These are phyloP conservation scores for Lathyrus sativus DNA, from an alignment of 306 rosid species.

Conservation along the genomic window DNA sequence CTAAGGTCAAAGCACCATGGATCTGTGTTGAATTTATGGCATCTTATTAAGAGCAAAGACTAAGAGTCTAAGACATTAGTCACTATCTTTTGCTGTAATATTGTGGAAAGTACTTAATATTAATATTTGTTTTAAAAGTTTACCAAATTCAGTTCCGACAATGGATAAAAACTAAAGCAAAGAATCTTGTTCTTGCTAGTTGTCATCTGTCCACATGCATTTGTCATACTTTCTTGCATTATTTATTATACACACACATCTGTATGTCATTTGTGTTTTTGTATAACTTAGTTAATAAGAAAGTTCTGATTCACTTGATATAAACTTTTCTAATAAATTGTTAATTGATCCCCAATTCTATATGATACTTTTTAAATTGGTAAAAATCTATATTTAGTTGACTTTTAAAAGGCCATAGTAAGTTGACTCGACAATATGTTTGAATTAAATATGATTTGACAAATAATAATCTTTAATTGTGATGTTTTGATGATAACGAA, in stretches of 20 bases:
- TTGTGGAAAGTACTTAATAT: not conserved
- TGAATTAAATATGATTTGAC: too few relatives aligned
- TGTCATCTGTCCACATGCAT: slow-evolving; percentile 14
- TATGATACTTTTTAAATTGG: too few relatives aligned
- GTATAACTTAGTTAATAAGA: too few relatives aligned
- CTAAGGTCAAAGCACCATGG: slow-evolving; percentile 1
- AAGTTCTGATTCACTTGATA: too few relatives aligned
- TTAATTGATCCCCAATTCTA: too few relatives aligned
- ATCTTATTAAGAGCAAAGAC: slow-evolving; percentile 18
- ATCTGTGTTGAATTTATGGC: slow-evolving; percentile 3
- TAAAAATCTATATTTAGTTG: too few relatives aligned
- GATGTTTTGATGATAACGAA: too few relatives aligned
- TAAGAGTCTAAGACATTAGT: slow-evolving; percentile 29
- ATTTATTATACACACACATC: not conserved
- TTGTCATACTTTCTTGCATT: slow-evolving; percentile 20
- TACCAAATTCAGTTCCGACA: not conserved
- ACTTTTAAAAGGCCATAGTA: too few relatives aligned
- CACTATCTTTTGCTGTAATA: not conserved
- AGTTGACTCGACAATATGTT: too few relatives aligned
- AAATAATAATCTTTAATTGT: too few relatives aligned
- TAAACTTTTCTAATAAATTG: too few relatives aligned
- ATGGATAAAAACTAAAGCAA: slow-evolving; percentile 31
- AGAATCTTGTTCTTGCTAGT: slow-evolving; percentile 35
- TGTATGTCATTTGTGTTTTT: not conserved
- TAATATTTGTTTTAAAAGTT: not conserved